Conservation (phyloP, 1,139 yeast species). For the Candida sp. region DNA sequence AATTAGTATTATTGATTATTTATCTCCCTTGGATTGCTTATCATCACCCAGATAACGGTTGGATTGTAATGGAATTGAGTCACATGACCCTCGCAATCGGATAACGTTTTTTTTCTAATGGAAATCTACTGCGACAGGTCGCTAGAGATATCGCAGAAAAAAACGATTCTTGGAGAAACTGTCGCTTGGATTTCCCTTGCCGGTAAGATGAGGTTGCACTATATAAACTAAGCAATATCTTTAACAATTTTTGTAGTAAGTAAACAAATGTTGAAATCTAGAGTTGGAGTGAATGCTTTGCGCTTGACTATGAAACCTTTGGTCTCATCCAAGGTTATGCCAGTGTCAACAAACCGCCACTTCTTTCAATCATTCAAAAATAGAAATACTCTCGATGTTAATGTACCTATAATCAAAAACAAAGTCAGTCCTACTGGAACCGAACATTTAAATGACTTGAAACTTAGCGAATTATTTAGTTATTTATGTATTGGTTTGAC, state of each 20-base stretch:
- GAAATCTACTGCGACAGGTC: not conserved
- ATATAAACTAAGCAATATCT: not conserved
- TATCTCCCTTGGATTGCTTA: too few species aligned
- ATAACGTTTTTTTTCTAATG: not conserved
- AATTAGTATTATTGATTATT: too few species aligned
- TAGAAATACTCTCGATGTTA: not conserved
- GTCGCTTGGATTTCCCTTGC: not conserved
- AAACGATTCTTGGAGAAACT: not conserved
- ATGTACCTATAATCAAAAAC: not conserved
- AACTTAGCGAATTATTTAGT: constrained; percentile 48
- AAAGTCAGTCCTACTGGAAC: constrained; percentile 5
- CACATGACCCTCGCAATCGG: not conserved
- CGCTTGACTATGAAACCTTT: not conserved
- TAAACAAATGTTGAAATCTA: not conserved
- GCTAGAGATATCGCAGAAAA: not conserved
- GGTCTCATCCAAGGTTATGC: not conserved
- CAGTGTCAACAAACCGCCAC: not conserved
- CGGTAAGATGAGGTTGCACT: not conserved
- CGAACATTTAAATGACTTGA: constrained; percentile 34
- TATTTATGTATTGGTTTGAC: constrained; percentile 66
- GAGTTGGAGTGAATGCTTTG: not conserved
- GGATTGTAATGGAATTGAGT: not conserved
- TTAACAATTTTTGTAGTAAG: too few species aligned
- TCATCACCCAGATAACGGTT: too few species aligned
- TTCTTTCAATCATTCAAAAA: not conserved